Conservation (phyloP, 106 monocot genomes). For the Apostasia shenzhenica region DNA sequence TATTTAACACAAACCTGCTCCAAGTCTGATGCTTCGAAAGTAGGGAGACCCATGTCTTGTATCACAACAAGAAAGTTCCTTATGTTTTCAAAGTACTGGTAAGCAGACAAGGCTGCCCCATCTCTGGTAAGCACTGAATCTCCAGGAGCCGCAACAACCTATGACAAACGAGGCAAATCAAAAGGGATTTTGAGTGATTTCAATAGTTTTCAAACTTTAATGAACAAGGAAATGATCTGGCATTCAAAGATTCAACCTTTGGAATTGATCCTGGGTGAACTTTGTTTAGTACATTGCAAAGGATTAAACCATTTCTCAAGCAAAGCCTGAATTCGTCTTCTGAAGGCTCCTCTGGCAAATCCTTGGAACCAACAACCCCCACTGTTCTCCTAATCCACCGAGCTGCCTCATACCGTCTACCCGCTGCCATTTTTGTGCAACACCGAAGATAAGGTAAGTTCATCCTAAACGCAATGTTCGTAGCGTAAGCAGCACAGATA, state of each 20-base stretch:
- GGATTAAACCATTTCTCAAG: slow-evolving; percentile 71
- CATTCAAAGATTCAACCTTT: slow-evolving; percentile 35
- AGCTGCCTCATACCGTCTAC: slow-evolving; percentile 75
- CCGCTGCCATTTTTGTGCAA: slow-evolving; percentile 23
- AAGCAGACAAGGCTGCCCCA: too few species aligned
- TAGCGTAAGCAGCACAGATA: too few species aligned
- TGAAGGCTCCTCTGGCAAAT: slow-evolving; percentile 72
- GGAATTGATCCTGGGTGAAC: slow-evolving; percentile 80
- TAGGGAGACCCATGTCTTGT: slow-evolving; percentile 24
- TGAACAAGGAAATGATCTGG: too few species aligned
- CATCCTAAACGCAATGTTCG: too few species aligned
- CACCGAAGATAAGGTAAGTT: neutral
- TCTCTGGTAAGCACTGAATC: too few species aligned
- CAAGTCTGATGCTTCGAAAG: slow-evolving; percentile 29
- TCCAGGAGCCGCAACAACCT: too few species aligned
- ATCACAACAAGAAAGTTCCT: slow-evolving; percentile 40
- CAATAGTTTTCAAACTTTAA: neutral
- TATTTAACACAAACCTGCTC: neutral
- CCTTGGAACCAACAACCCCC: slow-evolving; percentile 50
- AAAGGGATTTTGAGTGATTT: neutral
- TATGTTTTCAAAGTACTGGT: slow-evolving; percentile 29
- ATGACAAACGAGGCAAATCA: too few species aligned
- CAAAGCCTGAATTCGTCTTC: slow-evolving; percentile 86
- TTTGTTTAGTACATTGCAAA: slow-evolving; percentile 81
- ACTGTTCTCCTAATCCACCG: slow-evolving; percentile 69